phyloP scores from a whole-genome alignment of 108 stramenopile genomes.

The Fragilariopsis cylindrus region DNA sequence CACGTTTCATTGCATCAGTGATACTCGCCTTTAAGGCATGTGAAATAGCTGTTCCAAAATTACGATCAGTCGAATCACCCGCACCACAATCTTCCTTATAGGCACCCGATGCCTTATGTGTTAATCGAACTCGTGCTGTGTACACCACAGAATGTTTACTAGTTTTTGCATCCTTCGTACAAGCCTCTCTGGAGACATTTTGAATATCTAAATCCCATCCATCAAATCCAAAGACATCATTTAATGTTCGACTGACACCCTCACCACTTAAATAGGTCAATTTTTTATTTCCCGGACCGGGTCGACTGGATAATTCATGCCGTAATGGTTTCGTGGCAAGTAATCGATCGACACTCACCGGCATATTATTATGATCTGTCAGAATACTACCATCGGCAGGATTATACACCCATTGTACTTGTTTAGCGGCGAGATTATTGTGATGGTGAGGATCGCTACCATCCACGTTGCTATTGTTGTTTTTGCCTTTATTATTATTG shows the following conservation, averaged over 20 bases:
- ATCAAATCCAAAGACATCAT: constrained; percentile 84
- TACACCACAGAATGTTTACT: constrained; percentile 51
- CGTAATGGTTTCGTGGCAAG: constrained; percentile 72
- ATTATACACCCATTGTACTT: constrained; percentile 36
- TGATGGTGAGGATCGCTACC: neutral
- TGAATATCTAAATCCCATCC: constrained; percentile 80
- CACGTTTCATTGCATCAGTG: constrained; percentile 86
- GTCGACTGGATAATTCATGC: constrained; percentile 59
- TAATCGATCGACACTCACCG: constrained; percentile 61
- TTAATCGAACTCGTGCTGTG: constrained; percentile 71
- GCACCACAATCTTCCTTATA: constrained; percentile 83
- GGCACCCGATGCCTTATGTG: constrained; percentile 53
- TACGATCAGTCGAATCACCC: constrained; percentile 74
- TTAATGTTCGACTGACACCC: constrained; percentile 73
- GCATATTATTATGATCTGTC: constrained; percentile 39
- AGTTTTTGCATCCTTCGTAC: constrained; percentile 52
- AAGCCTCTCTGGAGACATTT: constrained; percentile 46
- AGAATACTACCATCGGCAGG: constrained; percentile 46
- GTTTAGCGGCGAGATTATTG: neutral
- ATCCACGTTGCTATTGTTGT: no score
- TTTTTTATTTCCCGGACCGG: constrained; percentile 76
- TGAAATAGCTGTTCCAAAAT: constrained; percentile 60
- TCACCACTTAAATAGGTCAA: constrained; percentile 83
- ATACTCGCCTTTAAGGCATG: constrained; percentile 80
- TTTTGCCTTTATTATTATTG: no score